Conservation (phyloP, 1,139 yeast species). For the Yamadazyma oceani region DNA sequence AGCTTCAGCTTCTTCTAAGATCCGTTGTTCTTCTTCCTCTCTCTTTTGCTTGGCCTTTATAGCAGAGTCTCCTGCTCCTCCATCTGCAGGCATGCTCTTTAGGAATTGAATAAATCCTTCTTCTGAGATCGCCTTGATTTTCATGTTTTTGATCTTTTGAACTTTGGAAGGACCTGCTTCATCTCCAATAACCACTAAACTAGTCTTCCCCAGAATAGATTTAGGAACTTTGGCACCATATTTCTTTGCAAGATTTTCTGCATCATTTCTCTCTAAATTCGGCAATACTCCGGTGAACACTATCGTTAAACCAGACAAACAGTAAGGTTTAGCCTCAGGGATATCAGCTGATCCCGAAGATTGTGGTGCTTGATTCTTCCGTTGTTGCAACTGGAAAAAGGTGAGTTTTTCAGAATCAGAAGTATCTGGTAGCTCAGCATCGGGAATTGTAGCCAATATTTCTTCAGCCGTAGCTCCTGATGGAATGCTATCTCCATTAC, state of each 20-base stretch:
- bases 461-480: constrained; percentile 47
- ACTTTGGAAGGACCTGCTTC: constrained; percentile 98
- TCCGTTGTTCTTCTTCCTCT: constrained; percentile 60
- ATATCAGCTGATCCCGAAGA: constrained; percentile 36
- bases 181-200: constrained; percentile 86
- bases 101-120: constrained; percentile 80
- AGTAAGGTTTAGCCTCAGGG: constrained; percentile 80
- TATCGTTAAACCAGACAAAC: constrained; percentile 82
- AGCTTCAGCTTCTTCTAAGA: constrained; percentile 48
- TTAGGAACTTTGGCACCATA: constrained; percentile 96
- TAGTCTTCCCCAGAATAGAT: constrained; percentile 82
- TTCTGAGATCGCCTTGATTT: constrained; percentile 81
- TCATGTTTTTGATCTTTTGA: constrained; percentile 68
- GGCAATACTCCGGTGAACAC: constrained; percentile 94
- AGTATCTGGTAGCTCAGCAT: constrained; percentile 63
- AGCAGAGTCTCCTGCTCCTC: constrained; percentile 82
- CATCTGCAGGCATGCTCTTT: constrained; percentile 83
- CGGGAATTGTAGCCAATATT: constrained; percentile 60
- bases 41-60: constrained; percentile 68
- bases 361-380: constrained; percentile 37
- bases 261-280: constrained; percentile 69
- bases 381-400: constrained; percentile 46
- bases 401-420: constrained; percentile 54
- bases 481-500: constrained; percentile 11
- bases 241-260: constrained; percentile 72